Evolutionary conservation across 179 eudicot species (phyloP).

Genomic region (Nepenthes alata): DNA sequence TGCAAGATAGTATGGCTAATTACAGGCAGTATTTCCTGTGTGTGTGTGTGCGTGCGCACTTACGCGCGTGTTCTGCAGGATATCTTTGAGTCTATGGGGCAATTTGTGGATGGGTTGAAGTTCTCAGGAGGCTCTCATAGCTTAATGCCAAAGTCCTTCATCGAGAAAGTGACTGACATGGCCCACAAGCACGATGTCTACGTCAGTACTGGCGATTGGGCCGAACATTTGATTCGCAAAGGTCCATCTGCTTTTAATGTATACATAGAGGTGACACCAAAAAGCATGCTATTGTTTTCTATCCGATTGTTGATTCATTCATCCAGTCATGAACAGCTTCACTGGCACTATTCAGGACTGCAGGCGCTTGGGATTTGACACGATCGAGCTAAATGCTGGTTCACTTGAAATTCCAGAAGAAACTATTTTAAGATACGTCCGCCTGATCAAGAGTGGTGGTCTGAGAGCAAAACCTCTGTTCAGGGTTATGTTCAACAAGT

Average conservation of each 20-base stretch:
- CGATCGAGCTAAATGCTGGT: conserved; percentile 61
- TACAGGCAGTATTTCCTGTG: background rate
- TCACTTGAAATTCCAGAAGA: conserved; percentile 81
- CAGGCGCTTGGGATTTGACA: conserved; percentile 79
- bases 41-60: no score
- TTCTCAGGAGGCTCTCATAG: conserved; percentile 75
- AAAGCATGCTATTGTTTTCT: background rate
- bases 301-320: background rate
- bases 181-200: conserved; percentile 72
- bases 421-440: conserved; percentile 60
- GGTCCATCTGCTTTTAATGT: conserved; percentile 79
- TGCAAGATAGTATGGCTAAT: background rate
- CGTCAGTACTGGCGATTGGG: conserved; percentile 96
- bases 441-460: conserved; percentile 65
- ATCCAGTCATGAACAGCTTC: background rate
- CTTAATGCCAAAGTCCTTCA: conserved; percentile 49
- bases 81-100: conserved; percentile 78
- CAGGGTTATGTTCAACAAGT: conserved; percentile 65
- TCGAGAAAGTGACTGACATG: conserved; percentile 67
- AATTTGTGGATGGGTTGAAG: conserved; percentile 83
- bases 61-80: conserved; percentile 33
- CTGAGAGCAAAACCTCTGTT: conserved; percentile 81
- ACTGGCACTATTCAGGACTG: conserved; percentile 44
- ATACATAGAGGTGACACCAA: conserved; percentile 46
- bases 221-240: conserved; percentile 56